Evolutionary conservation across 2,329 filamentous ascomycete genomes (phyloP), one percentile per base, ranked within the genome.

Genomic region (Trichoderma semiorbis): DNA sequence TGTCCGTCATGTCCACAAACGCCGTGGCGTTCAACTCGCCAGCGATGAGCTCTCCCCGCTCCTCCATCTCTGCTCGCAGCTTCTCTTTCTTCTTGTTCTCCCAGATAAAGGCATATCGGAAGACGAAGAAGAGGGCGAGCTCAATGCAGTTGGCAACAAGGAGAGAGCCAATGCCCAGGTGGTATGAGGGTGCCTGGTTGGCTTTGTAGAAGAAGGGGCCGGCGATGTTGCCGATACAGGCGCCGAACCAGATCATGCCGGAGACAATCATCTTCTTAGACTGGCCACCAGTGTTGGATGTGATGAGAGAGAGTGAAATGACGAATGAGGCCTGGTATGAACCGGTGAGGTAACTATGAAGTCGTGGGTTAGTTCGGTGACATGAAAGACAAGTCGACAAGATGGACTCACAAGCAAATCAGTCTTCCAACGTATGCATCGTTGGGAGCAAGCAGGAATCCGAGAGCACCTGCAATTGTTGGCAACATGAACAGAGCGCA

Each of bases 201-300:
- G 84, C 79, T 65, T 85, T 85, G 78, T 90, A 91, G 80, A 91
- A 90, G 78, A 90, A 90, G 0, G 89, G 89, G 0, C 88, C 86
- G 5, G 84, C 85, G 55, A 91, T 89, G 75, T 91, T 90, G 6
- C 88, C 89, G 1, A 86, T 83, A 75, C 88, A 90, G 70, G 87
- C 87, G 0, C 87, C 88, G 11, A 90, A 81, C 80, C 89, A 90
- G 2, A 90, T 82, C 71, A 89, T 85, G 1, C 86, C 88, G 26
- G 89, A 89, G n/a, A 88, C 88, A 30, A 90, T 86, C 60, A 90
- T 88, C 76, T 91, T 90, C 77, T 90, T 90, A 1, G 88, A 89
- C 73, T 89, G 87, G 0, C 88, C 88, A 1, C 82, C 84, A 0
- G 83, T 84, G 74, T 88, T 87, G 47, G 84, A 84, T 0, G 84